Conservation (phyloP, 2,329 filamentous ascomycete genomes). For the Davidsoniella eucalypti region DNA sequence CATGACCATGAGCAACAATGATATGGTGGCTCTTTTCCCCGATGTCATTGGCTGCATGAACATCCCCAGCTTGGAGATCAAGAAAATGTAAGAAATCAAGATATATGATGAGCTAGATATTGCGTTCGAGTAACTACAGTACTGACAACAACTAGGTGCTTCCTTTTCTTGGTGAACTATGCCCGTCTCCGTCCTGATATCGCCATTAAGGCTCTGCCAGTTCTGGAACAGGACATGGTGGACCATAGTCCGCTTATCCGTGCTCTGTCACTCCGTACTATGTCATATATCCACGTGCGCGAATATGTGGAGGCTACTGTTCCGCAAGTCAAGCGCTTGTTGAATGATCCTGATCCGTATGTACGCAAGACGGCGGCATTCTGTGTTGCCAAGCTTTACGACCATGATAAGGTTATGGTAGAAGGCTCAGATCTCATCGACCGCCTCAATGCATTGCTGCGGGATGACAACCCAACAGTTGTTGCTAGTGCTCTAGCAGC, state of each 20-base stretch:
- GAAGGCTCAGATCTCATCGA: slow-evolving; percentile 88
- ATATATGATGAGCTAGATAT: not conserved
- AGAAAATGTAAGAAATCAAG: slow-evolving; percentile 68
- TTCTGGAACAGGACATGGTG: slow-evolving; percentile 78
- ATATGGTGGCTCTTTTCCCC: slow-evolving; percentile 94
- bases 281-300: slow-evolving; percentile 92
- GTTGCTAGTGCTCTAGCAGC: slow-evolving; percentile 84
- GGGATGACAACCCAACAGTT: slow-evolving; percentile 94
- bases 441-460: slow-evolving; percentile 69
- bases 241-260: slow-evolving; percentile 84
- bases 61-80: slow-evolving; percentile 87
- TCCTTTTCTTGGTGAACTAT: slow-evolving; percentile 94
- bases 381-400: slow-evolving; percentile 93
- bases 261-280: slow-evolving; percentile 79
- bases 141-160: slow-evolving; percentile 50
- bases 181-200: slow-evolving; percentile 86
- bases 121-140: not conserved
- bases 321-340: slow-evolving; percentile 62
- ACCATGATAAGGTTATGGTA: slow-evolving; percentile 81
- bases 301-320: slow-evolving; percentile 91
- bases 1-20: slow-evolving; percentile 99
- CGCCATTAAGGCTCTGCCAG: slow-evolving; percentile 80
- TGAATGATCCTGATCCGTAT: slow-evolving; percentile 81
- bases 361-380: slow-evolving; percentile 95
- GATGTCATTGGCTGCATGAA: slow-evolving; percentile 94